Evolutionary conservation across 2,329 filamentous ascomycete genomes (phyloP).

Genomic region (Arachnopeziza araneosa): DNA sequence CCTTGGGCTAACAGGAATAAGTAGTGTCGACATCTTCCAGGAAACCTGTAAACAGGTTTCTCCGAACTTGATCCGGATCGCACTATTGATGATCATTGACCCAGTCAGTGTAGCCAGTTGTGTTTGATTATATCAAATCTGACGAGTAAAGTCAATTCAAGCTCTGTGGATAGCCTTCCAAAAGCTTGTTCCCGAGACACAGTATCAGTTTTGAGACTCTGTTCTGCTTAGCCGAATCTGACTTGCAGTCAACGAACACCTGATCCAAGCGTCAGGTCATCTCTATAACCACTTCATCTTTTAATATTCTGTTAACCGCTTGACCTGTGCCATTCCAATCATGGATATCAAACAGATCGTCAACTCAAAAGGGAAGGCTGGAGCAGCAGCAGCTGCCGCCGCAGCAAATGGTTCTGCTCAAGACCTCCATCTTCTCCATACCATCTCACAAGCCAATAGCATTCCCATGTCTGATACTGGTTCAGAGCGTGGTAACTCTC

Average conservation of each 20-base stretch:
- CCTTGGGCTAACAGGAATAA: background rate
- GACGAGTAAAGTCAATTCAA: slow-evolving; percentile 11
- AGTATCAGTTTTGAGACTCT: slow-evolving; percentile 18
- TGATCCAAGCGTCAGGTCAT: slow-evolving; percentile 26
- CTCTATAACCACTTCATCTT: slow-evolving; percentile 19
- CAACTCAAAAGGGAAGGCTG: slow-evolving; percentile 30
- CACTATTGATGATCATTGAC: background rate
- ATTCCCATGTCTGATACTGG: slow-evolving; percentile 30
- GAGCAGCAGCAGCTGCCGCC: slow-evolving; percentile 22
- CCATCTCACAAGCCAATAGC: slow-evolving; percentile 29
- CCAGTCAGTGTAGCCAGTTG: background rate
- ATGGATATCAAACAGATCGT: slow-evolving; percentile 35
- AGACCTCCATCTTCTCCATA: slow-evolving; percentile 31
- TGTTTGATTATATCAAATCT: slow-evolving; percentile 10
- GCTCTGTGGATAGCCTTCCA: slow-evolving; percentile 15
- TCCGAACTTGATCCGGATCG: background rate
- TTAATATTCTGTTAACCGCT: background rate
- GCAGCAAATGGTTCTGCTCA: slow-evolving; percentile 23
- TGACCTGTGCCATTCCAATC: slow-evolving; percentile 1
- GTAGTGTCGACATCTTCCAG: too few species aligned
- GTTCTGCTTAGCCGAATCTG: slow-evolving; percentile 18
- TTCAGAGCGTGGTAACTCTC: slow-evolving; percentile 31
- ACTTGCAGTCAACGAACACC: slow-evolving; percentile 25
- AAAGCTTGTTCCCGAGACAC: slow-evolving; percentile 26
- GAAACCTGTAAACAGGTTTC: slow-evolving; percentile 1